Evolutionary conservation across 2,329 filamentous ascomycete species (phyloP).

Genomic region (Monilinia laxa): DNA sequence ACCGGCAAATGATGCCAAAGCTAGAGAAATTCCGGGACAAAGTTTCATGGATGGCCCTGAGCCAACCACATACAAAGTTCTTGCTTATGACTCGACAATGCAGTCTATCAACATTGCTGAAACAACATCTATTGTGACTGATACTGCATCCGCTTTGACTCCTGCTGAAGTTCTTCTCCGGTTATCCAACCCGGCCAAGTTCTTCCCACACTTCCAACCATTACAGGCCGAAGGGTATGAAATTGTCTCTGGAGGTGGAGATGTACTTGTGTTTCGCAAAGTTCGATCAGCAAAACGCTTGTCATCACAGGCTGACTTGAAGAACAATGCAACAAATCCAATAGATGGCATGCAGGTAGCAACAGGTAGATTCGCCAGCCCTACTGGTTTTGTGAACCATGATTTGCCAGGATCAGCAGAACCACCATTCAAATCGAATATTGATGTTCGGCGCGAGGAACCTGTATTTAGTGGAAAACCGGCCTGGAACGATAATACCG

Average conservation of each 20-base stretch:
- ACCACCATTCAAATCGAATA: conserved; percentile 46
- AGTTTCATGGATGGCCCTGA: conserved; percentile 21
- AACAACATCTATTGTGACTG: conserved; percentile 55
- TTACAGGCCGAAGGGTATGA: conserved; percentile 64
- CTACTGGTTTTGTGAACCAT: conserved; percentile 65
- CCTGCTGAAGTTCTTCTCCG: conserved; percentile 60
- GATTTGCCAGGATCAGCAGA: conserved; percentile 45
- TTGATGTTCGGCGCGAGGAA: conserved; percentile 49
- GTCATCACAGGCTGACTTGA: conserved; percentile 28
- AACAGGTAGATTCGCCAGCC: conserved; percentile 60
- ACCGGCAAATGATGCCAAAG: conserved; percentile 14
- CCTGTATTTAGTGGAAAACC: conserved; percentile 48
- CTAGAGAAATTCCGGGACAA: not conserved
- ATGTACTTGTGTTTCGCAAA: conserved; percentile 67
- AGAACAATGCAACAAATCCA: conserved; percentile 48
- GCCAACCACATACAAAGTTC: conserved; percentile 57
- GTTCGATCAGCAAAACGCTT: conserved; percentile 43
- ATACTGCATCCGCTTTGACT: conserved; percentile 51
- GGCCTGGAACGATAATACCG: conserved; percentile 35
- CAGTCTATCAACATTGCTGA: conserved; percentile 59
- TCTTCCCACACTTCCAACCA: conserved; percentile 60
- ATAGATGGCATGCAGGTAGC: conserved; percentile 50
- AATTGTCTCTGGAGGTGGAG: conserved; percentile 60
- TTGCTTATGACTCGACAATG: conserved; percentile 62
- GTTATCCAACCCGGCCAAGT: conserved; percentile 62